Evolutionary conservation across 2,329 filamentous ascomycete genomes (phyloP), one percentile per base, ranked within the genome.

Genomic region (Aspergillus tamarii): DNA sequence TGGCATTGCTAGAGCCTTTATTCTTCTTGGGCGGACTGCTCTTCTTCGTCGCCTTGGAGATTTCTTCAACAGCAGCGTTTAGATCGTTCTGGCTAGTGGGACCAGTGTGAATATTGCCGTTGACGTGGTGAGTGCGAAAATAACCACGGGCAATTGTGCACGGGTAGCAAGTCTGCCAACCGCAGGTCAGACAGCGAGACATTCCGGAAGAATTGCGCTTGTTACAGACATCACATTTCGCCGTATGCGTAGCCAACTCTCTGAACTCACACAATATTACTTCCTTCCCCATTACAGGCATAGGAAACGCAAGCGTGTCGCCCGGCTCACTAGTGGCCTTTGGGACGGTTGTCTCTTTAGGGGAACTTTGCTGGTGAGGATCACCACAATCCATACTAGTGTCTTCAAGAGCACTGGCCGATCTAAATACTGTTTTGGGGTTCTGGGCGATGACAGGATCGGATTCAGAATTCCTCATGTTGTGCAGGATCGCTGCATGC

Each of bases 181-280:
- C 72, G 55, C 78, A 80, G 3, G 63, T 63, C 6, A 41, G 60
- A 57, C 78, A 80, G 14, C 76, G 75, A 28, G 68, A 68, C 65
- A 80, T 72, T 2, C 70, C 75, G 1, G 63, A 53, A n/a, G 53
- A 67, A 58, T 79, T 80, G 48, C 76, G 72, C 1, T 58, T 55
- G 43, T 75, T 72, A 67, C 78, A 80, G 2, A 73, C 43, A 57
- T 80, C 78, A 57, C 78, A 80, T 62, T 78, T 78, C 0, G 75
- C 77, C 0, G 77, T 79, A 60, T 75, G 73, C 10, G 75, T 74
- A 6, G 59, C 56, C 16, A 79, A 64, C 9, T 67, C 57, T n/a
- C 65, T 66, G 65, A 78, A 79, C 10, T 60, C 64, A 9, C 63
- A 68, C 7, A 57, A 26, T 3, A 48, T 39, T 0, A 39, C 34